These are phyloP conservation scores for Penicillium dipodomyicola DNA, from an alignment of 495 filamentous ascomycete genomes.

Conservation along the genomic window DNA sequence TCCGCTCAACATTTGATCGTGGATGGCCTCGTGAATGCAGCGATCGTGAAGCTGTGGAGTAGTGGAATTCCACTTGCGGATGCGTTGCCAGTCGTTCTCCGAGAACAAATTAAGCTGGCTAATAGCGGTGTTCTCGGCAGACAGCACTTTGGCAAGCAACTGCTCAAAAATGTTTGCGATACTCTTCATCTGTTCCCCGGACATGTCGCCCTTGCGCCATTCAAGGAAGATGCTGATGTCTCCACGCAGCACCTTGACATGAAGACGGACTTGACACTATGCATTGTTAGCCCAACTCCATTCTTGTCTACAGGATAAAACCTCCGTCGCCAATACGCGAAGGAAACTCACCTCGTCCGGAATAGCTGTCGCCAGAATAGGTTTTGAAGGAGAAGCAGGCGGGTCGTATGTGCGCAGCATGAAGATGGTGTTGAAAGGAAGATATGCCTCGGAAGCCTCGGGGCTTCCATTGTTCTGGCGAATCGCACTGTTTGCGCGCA, in stretches of 20 bases:
- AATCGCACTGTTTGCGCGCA: conserved; percentile 11
- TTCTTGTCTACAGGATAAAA: not conserved
- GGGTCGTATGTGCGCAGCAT: conserved; percentile 38
- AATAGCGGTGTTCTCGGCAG: conserved; percentile 28
- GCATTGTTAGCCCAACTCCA: not conserved
- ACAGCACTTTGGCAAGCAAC: conserved; percentile 30
- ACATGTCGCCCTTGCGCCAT: conserved; percentile 46
- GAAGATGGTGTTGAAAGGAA: conserved; percentile 41
- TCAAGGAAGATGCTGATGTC: conserved; percentile 48
- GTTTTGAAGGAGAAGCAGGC: conserved; percentile 23
- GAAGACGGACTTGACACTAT: conserved; percentile 47
- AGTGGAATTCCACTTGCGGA: conserved; percentile 41
- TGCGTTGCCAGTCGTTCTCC: conserved; percentile 40
- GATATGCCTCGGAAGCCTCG: conserved; percentile 18
- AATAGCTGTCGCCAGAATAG: conserved; percentile 32
- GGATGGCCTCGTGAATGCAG: conserved; percentile 54
- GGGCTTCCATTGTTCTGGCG: conserved; percentile 14
- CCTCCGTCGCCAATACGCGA: accelerated
- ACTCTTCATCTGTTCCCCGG: conserved; percentile 45
- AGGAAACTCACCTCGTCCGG: conserved; percentile 34
- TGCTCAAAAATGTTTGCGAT: conserved; percentile 40
- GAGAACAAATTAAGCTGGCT: conserved; percentile 39
- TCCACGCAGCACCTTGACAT: conserved; percentile 42
- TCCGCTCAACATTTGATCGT: conserved; percentile 36
- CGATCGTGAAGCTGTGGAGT: conserved; percentile 35